These are phyloP conservation scores for Macrolepiota dolichaula DNA, from an alignment of 768 basidiomycete species.

Conservation along the genomic window DNA sequence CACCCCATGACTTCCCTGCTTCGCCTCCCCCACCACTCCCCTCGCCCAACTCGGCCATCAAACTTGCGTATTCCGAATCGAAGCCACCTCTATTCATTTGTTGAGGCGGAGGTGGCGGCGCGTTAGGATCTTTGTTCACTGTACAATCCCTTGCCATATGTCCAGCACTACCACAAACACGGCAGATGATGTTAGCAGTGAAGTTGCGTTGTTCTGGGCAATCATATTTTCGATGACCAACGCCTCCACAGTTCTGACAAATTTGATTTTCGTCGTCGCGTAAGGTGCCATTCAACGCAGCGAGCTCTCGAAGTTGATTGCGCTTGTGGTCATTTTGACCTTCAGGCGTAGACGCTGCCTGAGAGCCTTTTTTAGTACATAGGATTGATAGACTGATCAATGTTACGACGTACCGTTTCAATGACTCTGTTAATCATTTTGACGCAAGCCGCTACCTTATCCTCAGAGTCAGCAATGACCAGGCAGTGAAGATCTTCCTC, in stretches of 20 bases:
- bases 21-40: constrained; percentile 54
- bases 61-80: constrained; percentile 94
- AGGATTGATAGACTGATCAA: background rate
- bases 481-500: constrained; percentile 99
- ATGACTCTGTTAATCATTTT: constrained; percentile 97
- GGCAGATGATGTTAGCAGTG: constrained; percentile 99
- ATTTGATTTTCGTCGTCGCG: constrained; percentile 99
- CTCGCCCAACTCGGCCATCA: constrained; percentile 99
- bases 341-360: constrained; percentile 99
- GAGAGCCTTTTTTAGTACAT: constrained; percentile 7
- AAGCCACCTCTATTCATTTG: constrained; percentile 73
- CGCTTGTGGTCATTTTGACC: constrained; percentile 99
- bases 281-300: constrained; percentile 95
- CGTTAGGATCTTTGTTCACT: constrained; percentile 87
- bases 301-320: constrained; percentile 96
- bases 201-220: constrained; percentile 98
- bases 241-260: constrained; percentile 93
- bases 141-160: constrained; percentile 99
- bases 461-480: constrained; percentile 88
- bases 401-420: constrained; percentile 74
- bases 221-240: constrained; percentile 98
- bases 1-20: constrained; percentile 50
- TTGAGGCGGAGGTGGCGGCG: constrained; percentile 43
- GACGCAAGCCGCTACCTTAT: constrained; percentile 89
- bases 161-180: constrained; percentile 95